Evolutionary conservation across 768 basidiomycete species (phyloP).

Genomic region (Kwoniella sp.): DNA sequence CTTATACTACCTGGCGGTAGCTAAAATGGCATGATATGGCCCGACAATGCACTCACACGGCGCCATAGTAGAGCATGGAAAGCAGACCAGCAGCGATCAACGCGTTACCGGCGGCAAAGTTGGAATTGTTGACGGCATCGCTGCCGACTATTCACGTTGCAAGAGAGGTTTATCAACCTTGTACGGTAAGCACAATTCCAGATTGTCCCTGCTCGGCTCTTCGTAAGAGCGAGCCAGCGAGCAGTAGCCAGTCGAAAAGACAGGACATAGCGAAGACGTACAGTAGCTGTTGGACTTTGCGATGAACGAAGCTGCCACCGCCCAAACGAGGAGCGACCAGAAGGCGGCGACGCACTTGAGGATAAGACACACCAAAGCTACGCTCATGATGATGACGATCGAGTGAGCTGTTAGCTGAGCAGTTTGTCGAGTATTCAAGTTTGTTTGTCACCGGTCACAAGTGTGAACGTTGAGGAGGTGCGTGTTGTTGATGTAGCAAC

Average conservation of each 20-base stretch:
- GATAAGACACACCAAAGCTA: constrained; percentile 28
- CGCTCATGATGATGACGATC: constrained; percentile 5
- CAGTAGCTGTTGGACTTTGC: constrained; percentile 8
- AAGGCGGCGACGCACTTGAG: constrained; percentile 41
- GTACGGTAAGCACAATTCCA: too few species aligned
- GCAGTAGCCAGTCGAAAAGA: too few species aligned
- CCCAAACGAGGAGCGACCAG: constrained; percentile 42
- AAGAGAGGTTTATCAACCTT: too few species aligned
- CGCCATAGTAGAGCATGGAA: constrained; percentile 30
- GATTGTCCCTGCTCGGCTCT: too few species aligned
- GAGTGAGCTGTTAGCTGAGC: too few species aligned
- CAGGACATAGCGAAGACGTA: too few species aligned
- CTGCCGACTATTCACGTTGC: too few species aligned
- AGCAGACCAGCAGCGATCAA: constrained; percentile 37
- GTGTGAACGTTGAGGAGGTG: too few species aligned
- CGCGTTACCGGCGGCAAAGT: constrained; percentile 40
- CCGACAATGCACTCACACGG: constrained; percentile 23
- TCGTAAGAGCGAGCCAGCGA: too few species aligned
- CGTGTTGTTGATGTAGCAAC: background rate
- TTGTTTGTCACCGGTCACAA: background rate
- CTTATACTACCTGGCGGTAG: background rate
- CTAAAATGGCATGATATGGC: background rate
- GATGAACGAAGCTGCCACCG: constrained; percentile 36
- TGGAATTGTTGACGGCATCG: constrained; percentile 18
- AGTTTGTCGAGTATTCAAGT: background rate